phyloP scores from a whole-genome alignment of 345 rosid species.

The Litchi chinensis region DNA sequence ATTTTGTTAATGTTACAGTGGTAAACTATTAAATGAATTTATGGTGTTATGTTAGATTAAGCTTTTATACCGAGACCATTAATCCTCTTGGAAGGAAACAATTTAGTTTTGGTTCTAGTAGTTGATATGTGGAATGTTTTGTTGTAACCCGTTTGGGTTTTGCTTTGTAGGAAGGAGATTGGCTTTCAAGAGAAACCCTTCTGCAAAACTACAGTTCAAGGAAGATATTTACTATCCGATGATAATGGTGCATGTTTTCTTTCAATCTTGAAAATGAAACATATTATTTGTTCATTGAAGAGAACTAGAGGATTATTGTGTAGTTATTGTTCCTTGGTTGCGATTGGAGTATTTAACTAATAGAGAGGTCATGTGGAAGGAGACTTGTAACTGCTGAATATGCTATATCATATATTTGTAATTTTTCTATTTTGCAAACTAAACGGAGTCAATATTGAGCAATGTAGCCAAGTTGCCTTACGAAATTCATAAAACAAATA shows the following conservation, averaged over 20 bases:
- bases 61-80: background rate
- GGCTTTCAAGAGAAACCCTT: constrained; percentile 48
- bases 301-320: too few species aligned
- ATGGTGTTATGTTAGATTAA: background rate
- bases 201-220: constrained; percentile 85
- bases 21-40: background rate
- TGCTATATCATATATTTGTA: too few species aligned
- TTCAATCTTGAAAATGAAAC: background rate
- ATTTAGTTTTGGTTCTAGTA: background rate
- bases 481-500: too few species aligned
- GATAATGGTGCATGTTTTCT: constrained; percentile 56
- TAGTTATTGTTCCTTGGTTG: background rate
- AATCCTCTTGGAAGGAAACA: background rate
- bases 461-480: too few species aligned
- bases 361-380: background rate
- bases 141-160: constrained; percentile 10
- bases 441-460: too few species aligned
- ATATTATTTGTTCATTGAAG: background rate
- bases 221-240: constrained; percentile 82
- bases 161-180: constrained; percentile 54
- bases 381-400: too few species aligned
- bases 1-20: background rate
- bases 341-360: background rate
- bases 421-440: too few species aligned
- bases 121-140: background rate